Percentiles rank a stretch among this genome's conserved stretches.
These are phyloP conservation scores for Suillus subluteus DNA, from an alignment of 768 basidiomycete species.

Conservation along the genomic window DNA sequence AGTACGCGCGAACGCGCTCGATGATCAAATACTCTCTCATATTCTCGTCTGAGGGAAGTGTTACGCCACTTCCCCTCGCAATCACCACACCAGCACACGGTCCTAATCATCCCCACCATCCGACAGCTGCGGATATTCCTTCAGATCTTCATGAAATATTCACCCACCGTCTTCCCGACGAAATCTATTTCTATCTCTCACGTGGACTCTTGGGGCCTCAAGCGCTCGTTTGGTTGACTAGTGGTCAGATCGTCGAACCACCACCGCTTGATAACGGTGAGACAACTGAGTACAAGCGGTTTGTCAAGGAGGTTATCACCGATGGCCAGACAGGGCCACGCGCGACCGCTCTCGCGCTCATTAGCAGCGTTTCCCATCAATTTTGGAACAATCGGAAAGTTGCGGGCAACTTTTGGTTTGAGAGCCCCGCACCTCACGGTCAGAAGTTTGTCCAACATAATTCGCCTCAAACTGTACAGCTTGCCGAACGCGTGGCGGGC, in stretches of 20 bases:
- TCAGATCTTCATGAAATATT: constrained; percentile 93
- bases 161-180: constrained; percentile 91
- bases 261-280: constrained; percentile 95
- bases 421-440: constrained; percentile 48
- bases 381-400: constrained; percentile 86
- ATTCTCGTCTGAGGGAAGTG: constrained; percentile 83
- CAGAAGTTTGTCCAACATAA: constrained; percentile 72
- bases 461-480: constrained; percentile 77
- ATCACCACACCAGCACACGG: constrained; percentile 55
- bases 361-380: constrained; percentile 76
- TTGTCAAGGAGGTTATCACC: constrained; percentile 94
- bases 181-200: constrained; percentile 95
- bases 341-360: constrained; percentile 85
- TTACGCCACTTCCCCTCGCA: constrained; percentile 80
- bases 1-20: constrained; percentile 85
- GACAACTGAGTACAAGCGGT: constrained; percentile 91
- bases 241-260: constrained; percentile 81
- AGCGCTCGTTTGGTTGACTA: constrained; percentile 93
- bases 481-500: constrained; percentile 83
- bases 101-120: constrained; percentile 61
- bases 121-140: constrained; percentile 88
- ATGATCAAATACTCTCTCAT: constrained; percentile 93
- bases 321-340: constrained; percentile 94
- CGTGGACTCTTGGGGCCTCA: constrained; percentile 89
- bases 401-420: constrained; percentile 76